Conservation (phyloP, 2,329 filamentous ascomycete genomes). For the Shiraia sp. region DNA sequence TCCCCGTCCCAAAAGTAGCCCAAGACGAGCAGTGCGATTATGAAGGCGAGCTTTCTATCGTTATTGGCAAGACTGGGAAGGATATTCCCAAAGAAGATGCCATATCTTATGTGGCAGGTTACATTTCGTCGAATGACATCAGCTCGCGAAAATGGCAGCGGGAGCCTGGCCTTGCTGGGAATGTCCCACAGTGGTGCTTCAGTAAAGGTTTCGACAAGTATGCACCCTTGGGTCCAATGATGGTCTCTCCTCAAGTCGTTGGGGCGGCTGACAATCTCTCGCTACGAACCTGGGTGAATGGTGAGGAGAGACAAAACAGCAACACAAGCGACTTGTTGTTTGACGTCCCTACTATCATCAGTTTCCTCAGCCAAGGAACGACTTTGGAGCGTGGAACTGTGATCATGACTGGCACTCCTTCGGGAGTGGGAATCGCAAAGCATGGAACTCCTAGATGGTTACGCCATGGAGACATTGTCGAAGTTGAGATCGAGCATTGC, state of each 20-base stretch:
- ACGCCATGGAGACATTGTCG: conserved; percentile 45
- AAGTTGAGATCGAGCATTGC: conserved; percentile 22
- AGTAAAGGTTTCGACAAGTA: conserved; percentile 58
- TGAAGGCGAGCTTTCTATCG: conserved; percentile 39
- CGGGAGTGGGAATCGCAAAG: conserved; percentile 49
- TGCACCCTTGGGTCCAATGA: conserved; percentile 53
- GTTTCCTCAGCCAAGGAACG: conserved; percentile 47
- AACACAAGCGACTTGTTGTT: conserved; percentile 48
- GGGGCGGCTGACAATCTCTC: conserved; percentile 45
- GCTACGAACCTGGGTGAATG: conserved; percentile 51
- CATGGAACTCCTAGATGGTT: conserved; percentile 40
- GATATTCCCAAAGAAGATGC: conserved; percentile 49
- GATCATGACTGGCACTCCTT: conserved; percentile 52
- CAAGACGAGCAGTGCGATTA: conserved; percentile 52
- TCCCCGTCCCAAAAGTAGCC: conserved; percentile 52
- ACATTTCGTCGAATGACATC: conserved; percentile 57
- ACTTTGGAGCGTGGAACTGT: conserved; percentile 48
- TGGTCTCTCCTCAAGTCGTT: conserved; percentile 48
- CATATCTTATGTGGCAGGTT: conserved; percentile 53
- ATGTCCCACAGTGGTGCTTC: conserved; percentile 59
- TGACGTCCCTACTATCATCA: conserved; percentile 45
- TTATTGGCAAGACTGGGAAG: conserved; percentile 56
- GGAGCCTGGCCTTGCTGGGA: conserved; percentile 14
- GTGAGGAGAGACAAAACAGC: conserved; percentile 47
- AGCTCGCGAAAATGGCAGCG: conserved; percentile 55